These are phyloP conservation scores for Suillus brevipes DNA, from an alignment of 768 basidiomycete genomes.

Conservation along the genomic window DNA sequence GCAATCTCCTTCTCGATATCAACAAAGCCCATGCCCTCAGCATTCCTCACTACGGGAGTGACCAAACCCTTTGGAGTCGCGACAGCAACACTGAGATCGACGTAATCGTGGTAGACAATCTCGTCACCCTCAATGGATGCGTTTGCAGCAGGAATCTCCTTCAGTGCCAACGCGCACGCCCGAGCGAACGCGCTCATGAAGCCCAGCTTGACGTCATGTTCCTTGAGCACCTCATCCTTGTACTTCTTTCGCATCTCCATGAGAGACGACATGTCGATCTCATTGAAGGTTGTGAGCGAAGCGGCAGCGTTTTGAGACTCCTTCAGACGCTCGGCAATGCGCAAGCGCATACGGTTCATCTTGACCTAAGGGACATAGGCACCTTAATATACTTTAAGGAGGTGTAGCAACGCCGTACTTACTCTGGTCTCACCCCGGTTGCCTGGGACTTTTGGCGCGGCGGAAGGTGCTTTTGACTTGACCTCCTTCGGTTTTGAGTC, in stretches of 20 bases:
- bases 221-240: conserved; percentile 89
- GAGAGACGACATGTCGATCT: conserved; percentile 97
- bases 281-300: conserved; percentile 97
- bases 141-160: conserved; percentile 93
- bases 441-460: conserved; percentile 41
- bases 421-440: conserved; percentile 86
- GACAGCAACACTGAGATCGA: conserved; percentile 94
- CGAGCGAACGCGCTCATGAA: conserved; percentile 98
- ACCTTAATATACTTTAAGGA: conserved; percentile 4
- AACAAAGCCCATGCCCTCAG: conserved; percentile 81
- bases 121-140: conserved; percentile 93
- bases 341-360: conserved; percentile 98
- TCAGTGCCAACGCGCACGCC: conserved; percentile 79
- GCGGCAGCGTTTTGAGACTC: conserved; percentile 97
- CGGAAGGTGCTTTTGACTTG: conserved; percentile 20
- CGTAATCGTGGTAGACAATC: conserved; percentile 89
- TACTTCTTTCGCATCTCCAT: conserved; percentile 92
- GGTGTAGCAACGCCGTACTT: conserved; percentile 22
- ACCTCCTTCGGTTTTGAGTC: conserved; percentile 36
- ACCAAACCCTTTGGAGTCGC: conserved; percentile 97
- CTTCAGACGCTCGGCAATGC: conserved; percentile 97
- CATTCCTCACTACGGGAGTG: conserved; percentile 92
- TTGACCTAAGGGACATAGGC: conserved; percentile 61
- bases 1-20: conserved; percentile 94
- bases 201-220: conserved; percentile 93